phyloP scores from a whole-genome alignment of 352 stramenopile species.

The Phytophthora europaea region DNA sequence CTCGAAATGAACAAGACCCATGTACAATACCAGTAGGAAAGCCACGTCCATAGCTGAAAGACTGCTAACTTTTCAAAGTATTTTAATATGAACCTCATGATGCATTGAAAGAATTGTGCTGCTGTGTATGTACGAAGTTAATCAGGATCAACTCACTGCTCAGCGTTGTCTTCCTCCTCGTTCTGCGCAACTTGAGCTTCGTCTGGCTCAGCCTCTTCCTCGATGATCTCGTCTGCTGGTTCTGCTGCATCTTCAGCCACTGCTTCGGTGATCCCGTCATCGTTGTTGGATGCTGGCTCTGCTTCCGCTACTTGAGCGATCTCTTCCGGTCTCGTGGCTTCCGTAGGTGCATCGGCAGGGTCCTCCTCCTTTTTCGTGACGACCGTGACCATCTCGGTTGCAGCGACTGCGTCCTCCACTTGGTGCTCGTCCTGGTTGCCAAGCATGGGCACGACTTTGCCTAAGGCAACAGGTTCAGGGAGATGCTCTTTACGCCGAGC shows the following conservation, averaged over 20 bases:
- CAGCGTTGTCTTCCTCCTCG: neutral
- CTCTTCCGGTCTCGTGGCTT: slow-evolving; percentile 17
- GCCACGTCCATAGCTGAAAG: neutral
- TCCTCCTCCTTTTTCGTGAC: slow-evolving; percentile 20
- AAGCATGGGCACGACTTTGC: slow-evolving; percentile 20
- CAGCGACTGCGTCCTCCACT: slow-evolving; percentile 28
- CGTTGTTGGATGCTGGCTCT: neutral
- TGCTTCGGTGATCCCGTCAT: slow-evolving; percentile 4
- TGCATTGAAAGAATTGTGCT: slow-evolving; percentile 2
- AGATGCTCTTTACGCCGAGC: neutral
- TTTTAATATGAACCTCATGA: slow-evolving; percentile 18
- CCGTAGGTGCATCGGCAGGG: neutral
- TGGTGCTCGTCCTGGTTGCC: slow-evolving; percentile 11
- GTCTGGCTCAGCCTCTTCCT: neutral
- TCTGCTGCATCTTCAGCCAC: neutral
- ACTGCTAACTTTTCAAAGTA: slow-evolving; percentile 15
- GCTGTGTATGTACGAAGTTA: neutral
- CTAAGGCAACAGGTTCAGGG: slow-evolving; percentile 16
- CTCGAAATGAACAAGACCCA: slow-evolving; percentile 3
- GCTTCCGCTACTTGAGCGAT: neutral
- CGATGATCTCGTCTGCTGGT: neutral
- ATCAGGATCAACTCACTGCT: neutral
- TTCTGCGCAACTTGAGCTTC: neutral
- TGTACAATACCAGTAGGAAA: slow-evolving; percentile 30
- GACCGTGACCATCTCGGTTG: slow-evolving; percentile 25